phyloP scores from a whole-genome alignment of 352 stramenopile species.

The Phytophthora palmivora region DNA sequence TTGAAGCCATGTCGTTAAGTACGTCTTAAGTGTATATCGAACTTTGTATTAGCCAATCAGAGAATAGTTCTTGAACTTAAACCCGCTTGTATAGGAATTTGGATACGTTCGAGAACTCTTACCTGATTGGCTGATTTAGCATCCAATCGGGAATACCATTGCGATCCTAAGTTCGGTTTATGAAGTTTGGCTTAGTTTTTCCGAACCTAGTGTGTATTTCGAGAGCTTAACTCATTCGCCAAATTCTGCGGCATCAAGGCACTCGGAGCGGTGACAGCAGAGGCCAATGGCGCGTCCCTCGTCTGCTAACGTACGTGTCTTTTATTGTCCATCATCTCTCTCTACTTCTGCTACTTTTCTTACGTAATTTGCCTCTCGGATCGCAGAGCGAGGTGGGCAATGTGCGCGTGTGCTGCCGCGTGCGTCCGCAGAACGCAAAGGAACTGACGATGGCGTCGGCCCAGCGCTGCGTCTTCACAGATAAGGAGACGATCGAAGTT shows the following conservation, averaged over 20 bases:
- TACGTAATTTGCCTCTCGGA: neutral
- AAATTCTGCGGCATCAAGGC: constrained; percentile 13
- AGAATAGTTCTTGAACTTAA: too few species aligned
- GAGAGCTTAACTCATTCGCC: constrained; percentile 26
- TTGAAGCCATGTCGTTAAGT: constrained; percentile 26
- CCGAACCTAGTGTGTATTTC: constrained; percentile 30
- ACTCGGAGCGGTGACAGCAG: neutral
- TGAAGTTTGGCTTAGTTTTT: too few species aligned
- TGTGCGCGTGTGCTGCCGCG: constrained; percentile 85
- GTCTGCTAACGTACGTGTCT: constrained; percentile 19
- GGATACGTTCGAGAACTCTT: too few species aligned
- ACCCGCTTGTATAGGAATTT: too few species aligned
- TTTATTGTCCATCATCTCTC: neutral
- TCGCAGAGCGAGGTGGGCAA: constrained; percentile 54
- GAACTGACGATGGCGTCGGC: constrained; percentile 70
- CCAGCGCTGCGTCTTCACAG: constrained; percentile 62
- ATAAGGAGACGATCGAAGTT: constrained; percentile 66
- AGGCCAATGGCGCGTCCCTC: constrained; percentile 33
- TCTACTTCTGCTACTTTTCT: neutral
- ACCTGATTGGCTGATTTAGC: too few species aligned
- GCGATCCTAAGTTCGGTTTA: too few species aligned
- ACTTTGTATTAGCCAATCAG: too few species aligned
- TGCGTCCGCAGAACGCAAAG: constrained; percentile 84
- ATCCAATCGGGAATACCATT: too few species aligned
- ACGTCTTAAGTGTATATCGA: constrained; percentile 14